phyloP scores from a whole-genome alignment of 179 eudicot genomes.

The Silene vulgaris region DNA sequence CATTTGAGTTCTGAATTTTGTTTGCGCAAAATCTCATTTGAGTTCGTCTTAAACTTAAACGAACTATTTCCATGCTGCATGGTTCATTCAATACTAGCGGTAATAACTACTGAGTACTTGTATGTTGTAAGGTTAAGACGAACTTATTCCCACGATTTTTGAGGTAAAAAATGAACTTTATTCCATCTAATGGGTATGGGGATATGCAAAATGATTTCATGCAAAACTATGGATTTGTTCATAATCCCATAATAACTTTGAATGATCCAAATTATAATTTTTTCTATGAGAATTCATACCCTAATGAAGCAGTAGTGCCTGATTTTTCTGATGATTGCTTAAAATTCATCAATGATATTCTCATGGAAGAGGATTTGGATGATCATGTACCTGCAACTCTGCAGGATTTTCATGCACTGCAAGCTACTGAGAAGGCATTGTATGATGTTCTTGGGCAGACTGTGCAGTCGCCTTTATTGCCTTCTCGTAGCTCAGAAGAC shows the following conservation, averaged over 20 bases:
- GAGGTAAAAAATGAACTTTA: slow-evolving; percentile 19
- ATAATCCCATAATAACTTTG: slow-evolving; percentile 18
- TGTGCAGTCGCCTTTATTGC: slow-evolving; percentile 17
- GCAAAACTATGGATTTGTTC: slow-evolving; percentile 13
- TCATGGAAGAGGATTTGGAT: slow-evolving; percentile 54
- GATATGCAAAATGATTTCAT: slow-evolving; percentile 10
- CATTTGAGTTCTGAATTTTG: not conserved
- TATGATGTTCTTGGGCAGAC: slow-evolving; percentile 39
- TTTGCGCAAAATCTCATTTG: too few relatives aligned
- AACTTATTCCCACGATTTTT: not conserved
- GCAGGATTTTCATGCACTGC: slow-evolving; percentile 38
- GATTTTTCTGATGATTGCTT: slow-evolving; percentile 43
- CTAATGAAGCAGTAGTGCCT: slow-evolving; percentile 25
- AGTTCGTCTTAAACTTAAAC: too few relatives aligned
- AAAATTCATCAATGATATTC: slow-evolving; percentile 43
- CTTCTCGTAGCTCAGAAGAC: not conserved
- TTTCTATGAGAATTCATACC: slow-evolving; percentile 13
- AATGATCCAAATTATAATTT: slow-evolving; percentile 14
- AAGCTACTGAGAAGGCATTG: slow-evolving; percentile 48
- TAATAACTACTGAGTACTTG: too few relatives aligned
- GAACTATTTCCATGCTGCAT: too few relatives aligned
- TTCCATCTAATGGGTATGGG: slow-evolving; percentile 21
- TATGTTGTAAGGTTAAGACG: not conserved
- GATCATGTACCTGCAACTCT: slow-evolving; percentile 17
- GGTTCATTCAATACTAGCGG: too few relatives aligned